Base-by-base conservation (phyloP, 208 protist genomes). In the Herpetomonas tarakana region DNA sequence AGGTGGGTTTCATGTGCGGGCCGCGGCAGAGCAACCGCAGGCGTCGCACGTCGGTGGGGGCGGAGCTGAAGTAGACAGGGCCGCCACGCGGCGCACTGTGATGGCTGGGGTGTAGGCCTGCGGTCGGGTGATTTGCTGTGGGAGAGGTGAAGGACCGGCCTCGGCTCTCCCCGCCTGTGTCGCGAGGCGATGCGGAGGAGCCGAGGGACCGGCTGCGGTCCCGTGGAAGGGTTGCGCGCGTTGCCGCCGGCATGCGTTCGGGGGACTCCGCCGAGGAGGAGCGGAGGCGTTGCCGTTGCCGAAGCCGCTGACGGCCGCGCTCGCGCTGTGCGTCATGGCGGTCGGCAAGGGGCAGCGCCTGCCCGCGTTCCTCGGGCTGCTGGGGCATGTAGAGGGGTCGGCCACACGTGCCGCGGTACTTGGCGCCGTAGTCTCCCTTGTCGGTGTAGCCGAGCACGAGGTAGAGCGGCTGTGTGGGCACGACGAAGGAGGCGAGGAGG, bases 401-500 rank as follows among this genome's bases (percentile, higher is more conserved):
- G 4, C 19, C 21, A 51, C 9, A 35, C 21, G 22, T 29, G 21
- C 39, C 55, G 14, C 39, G 28, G 21, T 51, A 61, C 55, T 18
- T 4, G 27, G 50, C 54, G 26, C 0, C 6, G 22, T 58, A 41
- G 26, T 27, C 19, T n/a, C 11, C 21, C 14, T 60, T 41, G 4
- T 69, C 62, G 38, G 54, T 68, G 19, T 59, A 59, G 50, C 65
- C 70, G n/a, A 67, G 24, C 62, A 78, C 52, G 26, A 86, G 49
- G 67, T 76, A 81, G 16, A 86, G 53, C 39, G 2, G 62, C 31
- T 53, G 55, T 27, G 51, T 59, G 14, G 80, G 80, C 18, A 74
- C 60, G 24, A 60, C 73, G 35, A 93, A 58, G 3, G 73, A 65
- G 11, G 65, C 71, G 31, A 88, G 54, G 11, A 57, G 68, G n/a